Conservation (phyloP, 176 grass and related monocot species). For the Hordeum vulgare region DNA sequence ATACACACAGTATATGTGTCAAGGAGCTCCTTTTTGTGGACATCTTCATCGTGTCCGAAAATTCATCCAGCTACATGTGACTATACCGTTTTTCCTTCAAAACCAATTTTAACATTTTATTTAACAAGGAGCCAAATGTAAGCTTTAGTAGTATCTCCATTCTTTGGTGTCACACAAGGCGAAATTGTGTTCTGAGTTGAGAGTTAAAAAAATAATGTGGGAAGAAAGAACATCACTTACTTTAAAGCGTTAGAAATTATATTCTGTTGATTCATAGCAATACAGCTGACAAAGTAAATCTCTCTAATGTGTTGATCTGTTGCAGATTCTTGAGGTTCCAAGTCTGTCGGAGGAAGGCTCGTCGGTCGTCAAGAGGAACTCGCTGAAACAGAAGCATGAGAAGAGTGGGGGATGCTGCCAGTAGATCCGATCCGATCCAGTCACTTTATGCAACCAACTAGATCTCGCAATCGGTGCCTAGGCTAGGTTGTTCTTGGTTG, state of each 20-base stretch:
- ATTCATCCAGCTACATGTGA: background rate
- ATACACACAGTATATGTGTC: background rate
- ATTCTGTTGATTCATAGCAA: background rate
- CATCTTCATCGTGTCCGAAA: background rate
- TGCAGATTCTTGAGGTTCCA: slow-evolving; percentile 88
- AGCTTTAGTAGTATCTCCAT: background rate
- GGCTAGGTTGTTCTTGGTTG: slow-evolving; percentile 8
- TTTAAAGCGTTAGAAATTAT: background rate
- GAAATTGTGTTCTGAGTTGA: background rate
- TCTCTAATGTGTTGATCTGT: background rate
- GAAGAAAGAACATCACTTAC: background rate
- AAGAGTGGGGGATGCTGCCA: slow-evolving; percentile 58
- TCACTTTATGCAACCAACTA: background rate
- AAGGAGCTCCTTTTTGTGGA: background rate
- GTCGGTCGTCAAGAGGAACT: slow-evolving; percentile 66
- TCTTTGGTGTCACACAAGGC: background rate
- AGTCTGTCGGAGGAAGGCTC: slow-evolving; percentile 81
- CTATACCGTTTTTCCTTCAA: too few relatives aligned
- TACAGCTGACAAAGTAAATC: background rate
- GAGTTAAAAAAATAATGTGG: background rate
- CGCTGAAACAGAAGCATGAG: slow-evolving; percentile 84
- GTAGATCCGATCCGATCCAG: slow-evolving; percentile 10
- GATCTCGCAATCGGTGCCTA: background rate
- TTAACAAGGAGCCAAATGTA: background rate
- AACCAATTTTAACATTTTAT: too few relatives aligned